Evolutionary conservation across 1,284 basidiomycete genomes (phyloP).

Genomic region (Pseudozyma hubeiensis): DNA sequence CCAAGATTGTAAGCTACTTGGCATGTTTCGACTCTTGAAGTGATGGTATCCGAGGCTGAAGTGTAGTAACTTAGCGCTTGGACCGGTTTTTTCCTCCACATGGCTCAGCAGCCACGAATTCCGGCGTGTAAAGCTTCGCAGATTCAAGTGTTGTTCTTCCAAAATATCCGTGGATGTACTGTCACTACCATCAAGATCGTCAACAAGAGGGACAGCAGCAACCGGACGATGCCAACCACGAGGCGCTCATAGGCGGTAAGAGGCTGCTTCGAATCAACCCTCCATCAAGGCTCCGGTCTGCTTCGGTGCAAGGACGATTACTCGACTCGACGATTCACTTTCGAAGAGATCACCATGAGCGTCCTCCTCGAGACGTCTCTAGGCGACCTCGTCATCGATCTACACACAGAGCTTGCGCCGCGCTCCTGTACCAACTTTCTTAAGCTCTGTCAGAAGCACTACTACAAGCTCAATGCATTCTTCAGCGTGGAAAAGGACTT

Average conservation of each 20-base stretch:
- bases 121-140: background rate
- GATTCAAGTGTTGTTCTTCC: conserved; percentile 3
- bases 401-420: conserved; percentile 90
- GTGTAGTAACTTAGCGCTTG: background rate
- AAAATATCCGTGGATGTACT: background rate
- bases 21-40: background rate
- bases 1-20: no score
- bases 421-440: conserved; percentile 93
- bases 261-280: no score
- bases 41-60: no score
- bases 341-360: conserved; percentile 76
- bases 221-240: background rate
- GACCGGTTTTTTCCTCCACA: conserved; percentile 1
- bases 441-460: conserved; percentile 95
- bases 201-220: no score
- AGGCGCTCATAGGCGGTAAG: background rate
- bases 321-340: no score
- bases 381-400: conserved; percentile 94
- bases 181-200: background rate
- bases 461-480: conserved; percentile 95
- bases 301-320: no score
- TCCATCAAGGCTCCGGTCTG: no score
- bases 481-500: conserved; percentile 90
- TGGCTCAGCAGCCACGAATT: conserved; percentile 1
- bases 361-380: conserved; percentile 95